Base-by-base conservation (phyloP, 495 filamentous ascomycete species). In the Aspergillus sclerotiicarbonarius region DNA sequence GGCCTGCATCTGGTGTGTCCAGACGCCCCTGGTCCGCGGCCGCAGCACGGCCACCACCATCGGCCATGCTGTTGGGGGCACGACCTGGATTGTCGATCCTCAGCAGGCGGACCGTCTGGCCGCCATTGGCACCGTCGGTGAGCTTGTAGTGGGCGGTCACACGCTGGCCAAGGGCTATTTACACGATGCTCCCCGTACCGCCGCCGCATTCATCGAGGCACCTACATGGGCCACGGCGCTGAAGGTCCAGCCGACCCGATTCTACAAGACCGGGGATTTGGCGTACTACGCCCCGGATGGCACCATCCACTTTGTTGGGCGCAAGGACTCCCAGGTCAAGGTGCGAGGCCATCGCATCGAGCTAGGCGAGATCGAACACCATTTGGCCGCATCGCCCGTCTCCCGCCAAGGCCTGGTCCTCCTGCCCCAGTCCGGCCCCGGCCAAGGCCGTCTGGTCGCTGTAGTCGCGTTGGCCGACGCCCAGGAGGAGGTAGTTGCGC, bases 291-390 rank as follows among this genome's bases (percentile, higher is more conserved):
- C 62, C 9, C 13, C 46, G 6, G 60, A 73, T 30, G 70, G 70
- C 2, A 49, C 48, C 4, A 16, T 76, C 6, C 21, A 31, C 8
- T 71, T 60, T 58, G 15, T 70, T n/a, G 66, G 62, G 10, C 67
- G 72, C 25, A 69, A 65, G 4, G 78, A 80, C 51, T 65, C 54
- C 3, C 78, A 78, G 50, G 68, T 72, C 16, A 76, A 77, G 62
- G 59, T 82, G 15, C 63, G 69, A 0, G 78, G 79, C 7, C 60
- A 80, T 16, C 74, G 79, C 0, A 52, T 82, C 8, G 76, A 82
- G 19, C 62, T 80, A 5, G 62, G 57, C 2, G 79, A 82, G 29
- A 63, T 80, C 10, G 73, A 73, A 56, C 33, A 56, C 49, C 58
- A 68, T 70, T 20, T 30, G 30, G 15, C 29, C 13, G n/a, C 37